These are phyloP conservation scores for Kluyveromyces marxianus DNA, from an alignment of 1,139 yeast genomes.

Conservation along the genomic window DNA sequence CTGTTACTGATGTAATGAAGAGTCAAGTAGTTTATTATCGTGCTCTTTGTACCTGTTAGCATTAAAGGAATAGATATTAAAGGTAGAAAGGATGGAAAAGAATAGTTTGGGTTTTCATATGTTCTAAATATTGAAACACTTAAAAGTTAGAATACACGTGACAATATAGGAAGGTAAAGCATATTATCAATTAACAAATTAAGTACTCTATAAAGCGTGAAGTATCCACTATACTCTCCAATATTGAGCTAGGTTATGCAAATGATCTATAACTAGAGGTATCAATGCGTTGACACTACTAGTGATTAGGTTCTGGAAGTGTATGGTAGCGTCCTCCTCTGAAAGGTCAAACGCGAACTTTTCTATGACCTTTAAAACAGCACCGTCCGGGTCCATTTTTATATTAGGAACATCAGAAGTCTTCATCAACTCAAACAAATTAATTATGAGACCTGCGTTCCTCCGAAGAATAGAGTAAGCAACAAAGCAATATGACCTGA, in stretches of 20 bases:
- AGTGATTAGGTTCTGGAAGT: constrained; percentile 86
- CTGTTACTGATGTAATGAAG: too few relatives aligned
- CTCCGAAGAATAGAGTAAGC: constrained; percentile 86
- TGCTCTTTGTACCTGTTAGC: too few relatives aligned
- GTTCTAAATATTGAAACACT: neutral
- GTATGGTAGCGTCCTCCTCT: constrained; percentile 91
- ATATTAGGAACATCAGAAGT: constrained; percentile 91
- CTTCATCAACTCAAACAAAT: constrained; percentile 88
- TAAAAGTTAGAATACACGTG: neutral
- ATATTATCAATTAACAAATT: too few relatives aligned
- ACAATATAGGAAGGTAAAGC: too few relatives aligned
- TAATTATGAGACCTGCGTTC: constrained; percentile 81
- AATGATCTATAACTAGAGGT: constrained; percentile 90
- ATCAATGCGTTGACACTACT: constrained; percentile 89
- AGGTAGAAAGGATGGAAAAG: too few relatives aligned
- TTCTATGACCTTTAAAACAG: constrained; percentile 85
- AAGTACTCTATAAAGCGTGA: too few relatives aligned
- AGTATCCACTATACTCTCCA: constrained; percentile 60
- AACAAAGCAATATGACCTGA: constrained; percentile 89
- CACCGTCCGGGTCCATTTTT: constrained; percentile 63
- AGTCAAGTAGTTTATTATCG: too few relatives aligned
- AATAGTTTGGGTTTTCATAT: too few relatives aligned
- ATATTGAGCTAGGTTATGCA: constrained; percentile 93
- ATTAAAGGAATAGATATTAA: too few relatives aligned
- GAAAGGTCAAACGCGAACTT: constrained; percentile 88